Evolutionary conservation across 495 filamentous ascomycete species (phyloP), one percentile per base, ranked within the genome.

Genomic region (Mytilinidion resinicola): DNA sequence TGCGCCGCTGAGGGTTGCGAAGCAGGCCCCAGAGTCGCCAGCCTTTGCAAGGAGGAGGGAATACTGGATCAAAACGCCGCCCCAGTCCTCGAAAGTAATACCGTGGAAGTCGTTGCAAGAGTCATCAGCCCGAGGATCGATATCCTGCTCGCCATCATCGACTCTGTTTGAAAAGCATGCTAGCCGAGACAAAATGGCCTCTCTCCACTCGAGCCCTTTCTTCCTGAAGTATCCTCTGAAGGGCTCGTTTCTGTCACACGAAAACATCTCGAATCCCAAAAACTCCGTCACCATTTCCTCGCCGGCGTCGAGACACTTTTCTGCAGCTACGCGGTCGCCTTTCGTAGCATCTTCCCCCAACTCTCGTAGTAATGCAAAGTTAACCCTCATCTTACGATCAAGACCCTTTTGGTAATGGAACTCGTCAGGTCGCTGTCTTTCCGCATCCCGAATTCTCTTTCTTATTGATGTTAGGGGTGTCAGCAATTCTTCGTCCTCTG

Each of bases 1-100:
- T 17, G 86, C 88, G 12, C 84, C 80, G 41, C 86, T 80, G 58
- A 95, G 84, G 5, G 85, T 78, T 25, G 86, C 82, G 65, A 96
- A 97, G 36, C 89, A 83, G 51, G 87, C 85, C 21, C 82, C 77
- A 43, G 73, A 74, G 6, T 85, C 74, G 15, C 74, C 76, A 41
- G 73, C 71, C 43, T 82, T 80, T 17, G 91, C 86, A 2, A 89
- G 79, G 14, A 80, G 73, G 37, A 96, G 77, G 10, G 89, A 86
- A 67, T 93, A 95, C 64, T 91, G 83, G 44, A 91, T 80, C 68
- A 97, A 95, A n/a, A 95, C 80, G 55, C 95, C 86, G 4, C 96
- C 80, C 93, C 93, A 98, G 30, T 81, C 76, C 49, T 82, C 76
- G 64, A 96, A 95, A 0, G 81, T 65, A 43, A 97, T 88, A 6